A percentile compares a stretch with the other conserved stretches of the same genome.
Evolutionary conservation across 108 stramenopile genomes (phyloP).

Genomic region (Cyclostephanos tholiformis): DNA sequence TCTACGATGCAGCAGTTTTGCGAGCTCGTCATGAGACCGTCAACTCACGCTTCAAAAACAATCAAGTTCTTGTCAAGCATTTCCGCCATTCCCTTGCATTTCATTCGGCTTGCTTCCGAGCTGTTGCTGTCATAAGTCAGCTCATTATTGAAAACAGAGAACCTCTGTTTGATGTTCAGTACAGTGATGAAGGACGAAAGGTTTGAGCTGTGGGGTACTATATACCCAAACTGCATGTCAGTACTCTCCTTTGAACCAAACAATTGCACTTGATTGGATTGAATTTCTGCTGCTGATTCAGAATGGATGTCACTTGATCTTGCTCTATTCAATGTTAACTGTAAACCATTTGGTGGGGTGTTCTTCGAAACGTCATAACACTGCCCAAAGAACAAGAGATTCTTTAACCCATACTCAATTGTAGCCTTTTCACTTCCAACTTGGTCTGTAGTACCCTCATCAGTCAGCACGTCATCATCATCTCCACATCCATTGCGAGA

Average conservation of each 20-base stretch:
- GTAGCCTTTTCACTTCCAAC: slow-evolving; percentile 50
- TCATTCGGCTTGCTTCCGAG: slow-evolving; percentile 13
- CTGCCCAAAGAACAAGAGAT: slow-evolving; percentile 92
- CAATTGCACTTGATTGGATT: slow-evolving; percentile 55
- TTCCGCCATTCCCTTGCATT: slow-evolving; percentile 16
- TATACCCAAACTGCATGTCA: too few relatives aligned
- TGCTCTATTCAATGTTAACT: slow-evolving; percentile 79
- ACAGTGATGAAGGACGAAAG: slow-evolving; percentile 11
- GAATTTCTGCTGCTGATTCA: slow-evolving; percentile 25
- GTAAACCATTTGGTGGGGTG: slow-evolving; percentile 92
- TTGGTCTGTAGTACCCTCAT: slow-evolving; percentile 14
- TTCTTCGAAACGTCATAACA: slow-evolving; percentile 76
- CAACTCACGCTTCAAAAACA: slow-evolving; percentile 7
- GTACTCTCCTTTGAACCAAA: slow-evolving; percentile 7
- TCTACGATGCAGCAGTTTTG: not conserved
- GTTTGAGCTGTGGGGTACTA: not conserved
- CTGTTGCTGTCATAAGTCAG: slow-evolving; percentile 28
- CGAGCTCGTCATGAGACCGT: slow-evolving; percentile 28
- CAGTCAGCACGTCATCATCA: slow-evolving; percentile 37
- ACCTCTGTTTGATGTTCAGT: slow-evolving; percentile 26
- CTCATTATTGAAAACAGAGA: slow-evolving; percentile 21
- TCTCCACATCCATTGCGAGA: slow-evolving; percentile 68
- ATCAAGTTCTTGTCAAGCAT: slow-evolving; percentile 4
- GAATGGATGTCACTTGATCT: slow-evolving; percentile 7
- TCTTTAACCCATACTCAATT: slow-evolving; percentile 87